Conservation (phyloP, 768 basidiomycete genomes). For the Boletus tylopilopsis region DNA sequence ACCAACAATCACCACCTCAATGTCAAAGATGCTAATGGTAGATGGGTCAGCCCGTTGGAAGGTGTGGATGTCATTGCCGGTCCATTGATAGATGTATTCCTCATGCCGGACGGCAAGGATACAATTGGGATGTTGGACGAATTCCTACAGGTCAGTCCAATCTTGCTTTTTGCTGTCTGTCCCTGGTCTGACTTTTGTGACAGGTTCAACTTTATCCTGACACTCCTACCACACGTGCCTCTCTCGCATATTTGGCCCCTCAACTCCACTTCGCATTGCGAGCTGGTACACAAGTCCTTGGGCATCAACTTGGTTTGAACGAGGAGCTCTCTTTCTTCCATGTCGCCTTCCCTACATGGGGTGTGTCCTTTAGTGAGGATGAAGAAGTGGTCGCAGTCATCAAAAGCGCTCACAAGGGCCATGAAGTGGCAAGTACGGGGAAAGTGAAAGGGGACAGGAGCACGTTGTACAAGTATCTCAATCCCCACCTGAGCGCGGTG, state of each 20-base stretch:
- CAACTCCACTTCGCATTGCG: slow-evolving; percentile 56
- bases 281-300: slow-evolving; percentile 48
- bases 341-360: slow-evolving; percentile 65
- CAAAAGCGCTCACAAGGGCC: slow-evolving; percentile 36
- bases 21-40: slow-evolving; percentile 5
- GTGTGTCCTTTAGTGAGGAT: slow-evolving; percentile 47
- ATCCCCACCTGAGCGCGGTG: slow-evolving; percentile 70
- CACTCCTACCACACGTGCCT: slow-evolving; percentile 39
- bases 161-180: not conserved
- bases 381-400: slow-evolving; percentile 58
- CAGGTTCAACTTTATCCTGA: slow-evolving; percentile 70
- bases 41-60: slow-evolving; percentile 41
- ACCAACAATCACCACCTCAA: not conserved
- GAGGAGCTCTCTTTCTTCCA: slow-evolving; percentile 42
- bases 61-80: slow-evolving; percentile 62
- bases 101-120: slow-evolving; percentile 44
- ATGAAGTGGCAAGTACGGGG: slow-evolving; percentile 72
- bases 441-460: slow-evolving; percentile 83
- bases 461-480: slow-evolving; percentile 93
- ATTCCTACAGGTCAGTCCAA: slow-evolving; percentile 58
- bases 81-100: slow-evolving; percentile 53
- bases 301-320: slow-evolving; percentile 49
- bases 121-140: slow-evolving; percentile 69
- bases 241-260: slow-evolving; percentile 43
- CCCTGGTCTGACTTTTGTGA: not conserved